Conservation (phyloP, 2,329 filamentous ascomycete genomes). For the Fusarium sp. region DNA sequence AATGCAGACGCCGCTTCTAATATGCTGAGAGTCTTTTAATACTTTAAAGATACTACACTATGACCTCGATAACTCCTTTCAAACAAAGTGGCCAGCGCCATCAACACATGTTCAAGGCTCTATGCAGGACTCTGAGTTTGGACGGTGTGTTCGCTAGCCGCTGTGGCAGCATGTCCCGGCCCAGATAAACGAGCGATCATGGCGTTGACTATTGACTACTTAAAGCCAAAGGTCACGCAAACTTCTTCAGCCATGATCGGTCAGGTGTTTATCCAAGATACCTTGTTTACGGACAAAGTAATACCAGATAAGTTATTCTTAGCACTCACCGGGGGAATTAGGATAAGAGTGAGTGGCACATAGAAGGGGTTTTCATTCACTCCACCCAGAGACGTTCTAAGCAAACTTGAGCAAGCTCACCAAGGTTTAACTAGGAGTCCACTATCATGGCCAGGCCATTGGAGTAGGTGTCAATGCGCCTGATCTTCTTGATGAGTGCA, state of each 20-base stretch:
- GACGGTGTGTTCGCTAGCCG: too few species aligned
- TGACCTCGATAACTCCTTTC: accelerated
- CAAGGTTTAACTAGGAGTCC: accelerated
- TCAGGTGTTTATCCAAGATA: background rate
- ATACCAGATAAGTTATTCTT: accelerated
- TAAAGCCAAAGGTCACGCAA: too few species aligned
- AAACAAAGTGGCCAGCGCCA: accelerated
- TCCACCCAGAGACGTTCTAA: accelerated
- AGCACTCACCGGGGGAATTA: accelerated
- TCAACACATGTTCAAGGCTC: accelerated
- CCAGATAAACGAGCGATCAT: background rate
- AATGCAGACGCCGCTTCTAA: background rate
- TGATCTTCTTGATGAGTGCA: background rate
- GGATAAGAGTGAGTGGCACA: accelerated
- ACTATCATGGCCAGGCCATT: background rate
- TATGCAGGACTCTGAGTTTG: accelerated
- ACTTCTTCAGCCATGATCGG: accelerated
- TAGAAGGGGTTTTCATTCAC: background rate
- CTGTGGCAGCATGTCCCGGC: accelerated
- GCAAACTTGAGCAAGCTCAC: background rate
- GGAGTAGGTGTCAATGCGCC: background rate
- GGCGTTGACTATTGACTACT: too few species aligned
- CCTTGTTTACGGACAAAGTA: accelerated
- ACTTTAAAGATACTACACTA: accelerated
- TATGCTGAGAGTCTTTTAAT: background rate